Conservation (phyloP, 352 stramenopile genomes). For the Globisporangium abappressorium region DNA sequence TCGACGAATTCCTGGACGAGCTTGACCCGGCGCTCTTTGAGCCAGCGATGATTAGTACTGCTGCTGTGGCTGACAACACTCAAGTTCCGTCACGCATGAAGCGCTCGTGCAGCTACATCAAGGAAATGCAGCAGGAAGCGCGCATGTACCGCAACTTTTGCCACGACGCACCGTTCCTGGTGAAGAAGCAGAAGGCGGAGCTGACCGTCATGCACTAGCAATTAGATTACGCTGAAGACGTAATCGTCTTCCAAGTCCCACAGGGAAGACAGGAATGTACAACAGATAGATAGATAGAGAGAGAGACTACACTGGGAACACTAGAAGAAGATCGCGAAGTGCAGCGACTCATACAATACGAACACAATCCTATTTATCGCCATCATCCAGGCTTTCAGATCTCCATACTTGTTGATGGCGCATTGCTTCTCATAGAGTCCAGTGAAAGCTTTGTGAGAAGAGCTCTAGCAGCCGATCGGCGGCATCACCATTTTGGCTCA, state of each 20-base stretch:
- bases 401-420: background rate
- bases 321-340: slow-evolving; percentile 8
- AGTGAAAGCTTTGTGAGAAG: no score
- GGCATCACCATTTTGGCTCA: background rate
- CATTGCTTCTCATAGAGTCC: background rate
- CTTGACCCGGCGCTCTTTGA: slow-evolving; percentile 47
- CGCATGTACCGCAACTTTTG: slow-evolving; percentile 6
- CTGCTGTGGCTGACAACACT: background rate
- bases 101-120: slow-evolving; percentile 22
- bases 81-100: slow-evolving; percentile 7
- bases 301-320: background rate
- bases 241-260: background rate
- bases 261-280: background rate
- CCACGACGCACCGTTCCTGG: background rate
- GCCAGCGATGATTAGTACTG: background rate
- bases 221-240: no score
- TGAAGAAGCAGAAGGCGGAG: slow-evolving; percentile 4
- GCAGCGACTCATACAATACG: slow-evolving; percentile 11
- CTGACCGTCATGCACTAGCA: background rate
- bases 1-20: slow-evolving; percentile 57
- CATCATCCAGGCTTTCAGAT: background rate
- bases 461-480: background rate
- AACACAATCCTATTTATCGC: slow-evolving; percentile 13
- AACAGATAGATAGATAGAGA: background rate
- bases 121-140: slow-evolving; percentile 20